Conservation (phyloP, 2,329 filamentous ascomycete species). For the Metarhizium anisopliae region DNA sequence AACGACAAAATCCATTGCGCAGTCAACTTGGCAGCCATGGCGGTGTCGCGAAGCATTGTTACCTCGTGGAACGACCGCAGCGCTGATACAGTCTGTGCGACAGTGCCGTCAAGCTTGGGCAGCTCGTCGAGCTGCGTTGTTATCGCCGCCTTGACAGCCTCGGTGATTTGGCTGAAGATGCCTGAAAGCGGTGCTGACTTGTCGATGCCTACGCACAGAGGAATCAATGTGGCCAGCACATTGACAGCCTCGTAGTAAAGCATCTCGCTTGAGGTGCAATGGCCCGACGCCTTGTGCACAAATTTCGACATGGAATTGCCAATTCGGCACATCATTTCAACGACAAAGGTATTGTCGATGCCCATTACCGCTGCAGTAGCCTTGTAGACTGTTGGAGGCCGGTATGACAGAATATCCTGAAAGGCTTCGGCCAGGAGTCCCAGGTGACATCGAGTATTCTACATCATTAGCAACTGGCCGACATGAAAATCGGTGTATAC, state of each 20-base stretch:
- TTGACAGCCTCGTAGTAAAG: slow-evolving; percentile 35
- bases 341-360: slow-evolving; percentile 34
- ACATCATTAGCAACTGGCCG: background rate
- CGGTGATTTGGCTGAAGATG: slow-evolving; percentile 17
- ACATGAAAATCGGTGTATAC: slow-evolving; percentile 9
- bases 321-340: slow-evolving; percentile 32
- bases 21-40: slow-evolving; percentile 21
- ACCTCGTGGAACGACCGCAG: slow-evolving; percentile 27
- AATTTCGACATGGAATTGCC: slow-evolving; percentile 32
- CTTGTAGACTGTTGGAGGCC: slow-evolving; percentile 42
- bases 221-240: slow-evolving; percentile 28
- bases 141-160: slow-evolving; percentile 17
- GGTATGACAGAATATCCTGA: slow-evolving; percentile 39
- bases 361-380: slow-evolving; percentile 27
- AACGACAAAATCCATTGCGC: slow-evolving; percentile 25
- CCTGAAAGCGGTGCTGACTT: slow-evolving; percentile 14
- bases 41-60: slow-evolving; percentile 28
- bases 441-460: slow-evolving; percentile 43
- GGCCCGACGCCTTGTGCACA: slow-evolving; percentile 18
- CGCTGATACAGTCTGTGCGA: slow-evolving; percentile 12
- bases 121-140: slow-evolving; percentile 16
- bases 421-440: slow-evolving; percentile 41
- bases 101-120: slow-evolving; percentile 4
- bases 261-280: slow-evolving; percentile 33
- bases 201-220: slow-evolving; percentile 17